These are phyloP conservation scores for Globisporangium cystogenes DNA, from an alignment of 352 stramenopile genomes.

Conservation along the genomic window DNA sequence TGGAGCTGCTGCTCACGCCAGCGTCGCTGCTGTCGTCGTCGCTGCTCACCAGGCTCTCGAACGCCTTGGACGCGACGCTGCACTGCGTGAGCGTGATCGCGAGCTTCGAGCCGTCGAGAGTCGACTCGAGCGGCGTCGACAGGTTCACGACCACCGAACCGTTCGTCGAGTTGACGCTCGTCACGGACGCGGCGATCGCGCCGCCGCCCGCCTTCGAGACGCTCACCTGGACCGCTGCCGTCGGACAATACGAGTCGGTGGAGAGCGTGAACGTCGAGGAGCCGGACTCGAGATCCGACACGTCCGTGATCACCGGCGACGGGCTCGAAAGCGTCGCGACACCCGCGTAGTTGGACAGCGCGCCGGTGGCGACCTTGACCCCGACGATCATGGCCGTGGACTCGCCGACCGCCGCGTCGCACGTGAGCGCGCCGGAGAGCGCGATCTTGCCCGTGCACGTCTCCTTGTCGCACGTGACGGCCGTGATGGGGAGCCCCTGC, in stretches of 20 bases:
- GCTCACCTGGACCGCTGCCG: constrained; percentile 28
- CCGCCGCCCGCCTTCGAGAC: constrained; percentile 12
- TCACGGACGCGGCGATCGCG: constrained; percentile 3
- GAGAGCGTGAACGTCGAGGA: constrained; percentile 29
- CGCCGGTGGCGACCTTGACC: constrained; percentile 45
- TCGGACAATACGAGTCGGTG: constrained; percentile 36
- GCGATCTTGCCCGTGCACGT: constrained; percentile 44
- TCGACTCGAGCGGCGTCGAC: constrained; percentile 21
- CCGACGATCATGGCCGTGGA: constrained; percentile 36
- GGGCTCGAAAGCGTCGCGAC: constrained; percentile 35
- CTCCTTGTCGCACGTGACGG: constrained; percentile 38
- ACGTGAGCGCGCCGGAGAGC: constrained; percentile 36
- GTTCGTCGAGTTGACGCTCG: constrained; percentile 24
- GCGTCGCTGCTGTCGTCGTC: constrained; percentile 12
- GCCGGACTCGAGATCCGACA: constrained; percentile 22
- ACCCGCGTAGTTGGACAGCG: constrained; percentile 34
- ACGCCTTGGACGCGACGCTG: constrained; percentile 19
- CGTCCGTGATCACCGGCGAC: constrained; percentile 24
- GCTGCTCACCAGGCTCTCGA: constrained; percentile 15
- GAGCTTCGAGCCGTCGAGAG: constrained; percentile 24
- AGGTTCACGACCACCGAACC: constrained; percentile 37
- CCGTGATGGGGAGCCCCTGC: constrained; percentile 20
- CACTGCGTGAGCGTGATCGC: constrained; percentile 46
- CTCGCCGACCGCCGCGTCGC: constrained; percentile 28
- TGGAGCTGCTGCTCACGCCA: constrained; percentile 2